Base-by-base conservation (phyloP, 768 basidiomycete species). In the Lactarius vividus region DNA sequence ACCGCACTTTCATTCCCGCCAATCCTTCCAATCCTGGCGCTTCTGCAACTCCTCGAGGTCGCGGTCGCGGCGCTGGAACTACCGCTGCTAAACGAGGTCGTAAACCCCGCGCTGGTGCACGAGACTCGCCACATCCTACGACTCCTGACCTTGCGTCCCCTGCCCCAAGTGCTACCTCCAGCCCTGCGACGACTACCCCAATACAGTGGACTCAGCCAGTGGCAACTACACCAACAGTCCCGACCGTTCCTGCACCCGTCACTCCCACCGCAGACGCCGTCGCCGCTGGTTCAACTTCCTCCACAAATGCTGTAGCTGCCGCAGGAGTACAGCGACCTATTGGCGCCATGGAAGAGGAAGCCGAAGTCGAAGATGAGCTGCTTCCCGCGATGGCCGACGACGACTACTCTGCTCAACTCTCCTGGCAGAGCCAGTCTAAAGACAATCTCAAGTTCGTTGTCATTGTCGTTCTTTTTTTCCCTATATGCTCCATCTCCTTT, bases 381-480 rank as follows among this genome's bases (percentile, higher is more conserved):
- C 73, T 92, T 39, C 89, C 90, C 53, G 89, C 88, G 9, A 92
- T 93, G 91, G 91, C 91, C 1, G 92, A 94, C 67, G 92, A 93
- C 67, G 92, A 93, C 69, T 93, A 92, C 74, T 91, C 91, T 13
- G 89, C 90, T 1, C 92, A 92, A 71, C 74, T 88, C 62, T 88
- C 87, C 4, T 92, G 87, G 85, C 88, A 92, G 77, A 92, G 89
- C 68, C 91, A 93, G 78, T 91, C 91, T 54, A 93, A 93, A 70
- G 91, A 91, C 73, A 93, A 94, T 73, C 78, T 93, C 33, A 93
- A 91, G 91, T 92, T 64, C 56, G 79, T 72, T 18, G 2, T 44
- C 31, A 71, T 70, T 35, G 59, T 37, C 39, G 57, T 18, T 44
- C 39, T 72, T 69, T 44, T 61, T 37, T n/a, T n/a, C 31, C 29